A percentile compares a stretch with the other conserved stretches of the same genome.
These are phyloP conservation scores for Trametes hirsuta DNA, from an alignment of 1,284 basidiomycete genomes.

Conservation along the genomic window DNA sequence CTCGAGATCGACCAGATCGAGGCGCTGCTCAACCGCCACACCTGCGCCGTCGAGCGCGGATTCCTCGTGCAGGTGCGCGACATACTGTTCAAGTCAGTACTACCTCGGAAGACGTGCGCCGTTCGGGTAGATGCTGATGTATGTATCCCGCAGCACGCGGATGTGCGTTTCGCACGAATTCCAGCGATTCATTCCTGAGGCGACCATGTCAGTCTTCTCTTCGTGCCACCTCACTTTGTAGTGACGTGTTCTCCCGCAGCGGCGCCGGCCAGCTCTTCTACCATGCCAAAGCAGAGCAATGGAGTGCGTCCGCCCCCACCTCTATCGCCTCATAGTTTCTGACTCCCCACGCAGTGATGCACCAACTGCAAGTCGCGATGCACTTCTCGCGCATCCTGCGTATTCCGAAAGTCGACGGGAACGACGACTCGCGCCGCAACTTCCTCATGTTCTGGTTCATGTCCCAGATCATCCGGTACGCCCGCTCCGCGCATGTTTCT, in stretches of 20 bases:
- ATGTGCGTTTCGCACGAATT: constrained; percentile 75
- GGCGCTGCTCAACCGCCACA: constrained; percentile 59
- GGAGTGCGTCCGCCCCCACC: constrained; percentile 46
- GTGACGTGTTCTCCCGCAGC: not conserved
- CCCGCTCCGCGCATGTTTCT: too few species aligned
- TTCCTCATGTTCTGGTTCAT: constrained; percentile 80
- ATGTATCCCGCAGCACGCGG: constrained; percentile 49
- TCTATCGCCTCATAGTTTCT: not conserved
- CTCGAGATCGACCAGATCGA: constrained; percentile 71
- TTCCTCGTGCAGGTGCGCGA: constrained; percentile 71
- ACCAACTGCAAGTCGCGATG: constrained; percentile 58
- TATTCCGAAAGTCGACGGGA: constrained; percentile 50
- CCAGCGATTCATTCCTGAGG: constrained; percentile 62
- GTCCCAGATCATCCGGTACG: constrained; percentile 66
- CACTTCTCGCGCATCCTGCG: constrained; percentile 36
- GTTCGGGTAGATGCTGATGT: too few species aligned
- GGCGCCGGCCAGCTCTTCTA: constrained; percentile 45
- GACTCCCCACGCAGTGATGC: constrained; percentile 44
- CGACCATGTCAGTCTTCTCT: constrained; percentile 49
- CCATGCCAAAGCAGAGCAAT: constrained; percentile 67
- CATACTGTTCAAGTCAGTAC: constrained; percentile 70
- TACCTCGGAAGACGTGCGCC: not conserved
- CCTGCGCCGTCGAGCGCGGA: constrained; percentile 63
- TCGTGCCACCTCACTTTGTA: not conserved
- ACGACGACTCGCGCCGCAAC: constrained; percentile 53